phyloP scores from a whole-genome alignment of 1,284 basidiomycete genomes.

The Cryptococcus depauperatus region DNA sequence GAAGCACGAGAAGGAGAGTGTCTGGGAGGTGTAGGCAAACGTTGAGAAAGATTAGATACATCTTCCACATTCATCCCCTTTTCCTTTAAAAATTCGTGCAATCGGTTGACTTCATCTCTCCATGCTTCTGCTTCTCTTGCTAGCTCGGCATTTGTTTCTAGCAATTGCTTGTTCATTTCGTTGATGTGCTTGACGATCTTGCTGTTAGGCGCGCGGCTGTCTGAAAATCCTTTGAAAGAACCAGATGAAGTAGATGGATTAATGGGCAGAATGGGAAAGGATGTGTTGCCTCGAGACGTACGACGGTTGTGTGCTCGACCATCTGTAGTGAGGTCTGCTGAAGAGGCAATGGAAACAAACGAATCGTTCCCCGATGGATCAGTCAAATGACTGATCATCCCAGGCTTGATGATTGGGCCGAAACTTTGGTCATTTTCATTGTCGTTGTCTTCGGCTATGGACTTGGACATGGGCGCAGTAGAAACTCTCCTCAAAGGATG shows the following conservation, averaged over 20 bases:
- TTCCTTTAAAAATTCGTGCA: conserved; percentile 23
- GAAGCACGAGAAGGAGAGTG: background rate
- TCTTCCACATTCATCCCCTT: conserved; percentile 27
- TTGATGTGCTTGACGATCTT: conserved; percentile 45
- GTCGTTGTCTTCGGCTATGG: conserved; percentile 25
- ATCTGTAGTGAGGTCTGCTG: conserved; percentile 41
- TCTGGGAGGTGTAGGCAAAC: conserved; percentile 4
- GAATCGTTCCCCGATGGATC: conserved; percentile 30
- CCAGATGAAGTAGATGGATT: conserved; percentile 16
- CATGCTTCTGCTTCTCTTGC: conserved; percentile 38
- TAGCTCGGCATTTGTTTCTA: conserved; percentile 35
- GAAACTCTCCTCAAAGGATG: conserved; percentile 33
- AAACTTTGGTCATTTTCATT: background rate
- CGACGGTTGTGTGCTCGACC: conserved; percentile 21
- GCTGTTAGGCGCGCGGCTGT: conserved; percentile 35
- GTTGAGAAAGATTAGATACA: conserved; percentile 5
- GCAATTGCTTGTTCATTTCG: conserved; percentile 41
- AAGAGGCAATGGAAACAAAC: conserved; percentile 42
- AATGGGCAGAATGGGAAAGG: conserved; percentile 31
- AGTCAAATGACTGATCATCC: conserved; percentile 6
- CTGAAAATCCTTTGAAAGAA: conserved; percentile 19
- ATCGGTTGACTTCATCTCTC: conserved; percentile 28
- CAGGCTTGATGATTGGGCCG: conserved; percentile 1
- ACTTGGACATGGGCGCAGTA: conserved; percentile 19
- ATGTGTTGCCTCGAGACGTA: conserved; percentile 33